A percentile compares a stretch with the other conserved stretches of the same genome.
phyloP scores from a whole-genome alignment of 768 basidiomycete species.

The Leccinum longicurvipes region DNA sequence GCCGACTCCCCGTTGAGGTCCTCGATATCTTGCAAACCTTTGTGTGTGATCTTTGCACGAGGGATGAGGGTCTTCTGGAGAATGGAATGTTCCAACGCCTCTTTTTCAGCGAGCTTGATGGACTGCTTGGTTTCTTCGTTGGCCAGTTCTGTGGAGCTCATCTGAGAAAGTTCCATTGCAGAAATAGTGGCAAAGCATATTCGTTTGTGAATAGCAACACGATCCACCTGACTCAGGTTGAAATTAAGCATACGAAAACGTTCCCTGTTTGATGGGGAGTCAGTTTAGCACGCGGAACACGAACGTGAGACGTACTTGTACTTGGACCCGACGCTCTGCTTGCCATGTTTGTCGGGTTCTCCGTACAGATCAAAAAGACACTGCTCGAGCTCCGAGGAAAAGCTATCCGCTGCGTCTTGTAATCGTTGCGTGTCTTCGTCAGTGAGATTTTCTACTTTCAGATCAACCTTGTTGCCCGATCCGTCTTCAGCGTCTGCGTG shows the following conservation, averaged over 20 bases:
- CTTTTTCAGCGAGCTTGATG: conserved; percentile 78
- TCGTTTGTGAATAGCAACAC: conserved; percentile 72
- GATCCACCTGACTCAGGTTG: conserved; percentile 82
- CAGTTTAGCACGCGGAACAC: not conserved
- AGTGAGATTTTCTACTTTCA: conserved; percentile 52
- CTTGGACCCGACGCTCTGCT: conserved; percentile 61
- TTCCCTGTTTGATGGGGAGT: conserved; percentile 49
- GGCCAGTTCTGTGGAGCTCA: conserved; percentile 87
- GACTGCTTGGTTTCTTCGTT: conserved; percentile 83
- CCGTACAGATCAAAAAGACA: conserved; percentile 72
- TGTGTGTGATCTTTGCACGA: conserved; percentile 87
- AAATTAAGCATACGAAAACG: conserved; percentile 89
- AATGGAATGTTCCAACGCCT: conserved; percentile 82
- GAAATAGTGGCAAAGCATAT: conserved; percentile 66
- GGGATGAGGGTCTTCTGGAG: conserved; percentile 61
- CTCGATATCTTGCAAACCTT: conserved; percentile 89
- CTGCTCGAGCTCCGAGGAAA: conserved; percentile 70
- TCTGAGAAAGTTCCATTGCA: conserved; percentile 70
- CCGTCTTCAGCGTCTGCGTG: conserved; percentile 40
- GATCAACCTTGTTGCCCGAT: conserved; percentile 34
- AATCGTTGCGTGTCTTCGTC: conserved; percentile 58
- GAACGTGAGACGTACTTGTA: conserved; percentile 63
- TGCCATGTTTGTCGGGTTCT: conserved; percentile 72
- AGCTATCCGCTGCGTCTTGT: conserved; percentile 55
- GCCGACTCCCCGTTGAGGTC: conserved; percentile 57